Evolutionary conservation across 768 basidiomycete genomes (phyloP).

Genomic region (Hysterangium stoloniferum): DNA sequence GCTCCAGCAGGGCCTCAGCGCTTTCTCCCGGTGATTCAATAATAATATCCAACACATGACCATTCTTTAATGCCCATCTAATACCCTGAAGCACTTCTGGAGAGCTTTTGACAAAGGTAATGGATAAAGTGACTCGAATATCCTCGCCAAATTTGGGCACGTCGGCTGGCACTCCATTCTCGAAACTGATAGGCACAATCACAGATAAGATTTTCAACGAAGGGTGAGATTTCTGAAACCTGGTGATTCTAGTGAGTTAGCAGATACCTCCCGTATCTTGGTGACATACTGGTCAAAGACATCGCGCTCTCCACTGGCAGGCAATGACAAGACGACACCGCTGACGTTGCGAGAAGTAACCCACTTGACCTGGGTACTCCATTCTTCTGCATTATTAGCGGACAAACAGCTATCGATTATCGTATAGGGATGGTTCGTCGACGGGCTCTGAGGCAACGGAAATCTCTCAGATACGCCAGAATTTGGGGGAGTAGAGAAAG

Average conservation of each 20-base stretch:
- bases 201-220: slow-evolving; percentile 39
- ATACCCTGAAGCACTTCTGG: slow-evolving; percentile 48
- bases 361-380: slow-evolving; percentile 45
- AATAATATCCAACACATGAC: slow-evolving; percentile 63
- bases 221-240: slow-evolving; percentile 2
- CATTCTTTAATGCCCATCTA: slow-evolving; percentile 56
- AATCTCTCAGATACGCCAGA: slow-evolving; percentile 60
- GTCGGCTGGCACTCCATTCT: slow-evolving; percentile 30
- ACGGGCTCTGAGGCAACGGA: slow-evolving; percentile 62
- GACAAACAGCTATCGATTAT: slow-evolving; percentile 66
- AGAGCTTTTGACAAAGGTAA: slow-evolving; percentile 44
- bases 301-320: slow-evolving; percentile 22
- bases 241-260: neutral
- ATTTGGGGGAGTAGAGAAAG: slow-evolving; percentile 59
- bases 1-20: slow-evolving; percentile 63
- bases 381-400: slow-evolving; percentile 35
- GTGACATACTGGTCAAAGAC: slow-evolving; percentile 37
- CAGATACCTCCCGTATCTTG: slow-evolving; percentile 22
- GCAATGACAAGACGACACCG: slow-evolving; percentile 52
- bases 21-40: slow-evolving; percentile 45
- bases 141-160: slow-evolving; percentile 20
- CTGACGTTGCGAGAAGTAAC: slow-evolving; percentile 36
- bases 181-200: slow-evolving; percentile 53
- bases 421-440: slow-evolving; percentile 49
- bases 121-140: slow-evolving; percentile 46